A percentile compares a stretch with the other conserved stretches of the same genome.
Conservation (phyloP, 2,329 filamentous ascomycete species). For the Aspergillus chevalieri region DNA sequence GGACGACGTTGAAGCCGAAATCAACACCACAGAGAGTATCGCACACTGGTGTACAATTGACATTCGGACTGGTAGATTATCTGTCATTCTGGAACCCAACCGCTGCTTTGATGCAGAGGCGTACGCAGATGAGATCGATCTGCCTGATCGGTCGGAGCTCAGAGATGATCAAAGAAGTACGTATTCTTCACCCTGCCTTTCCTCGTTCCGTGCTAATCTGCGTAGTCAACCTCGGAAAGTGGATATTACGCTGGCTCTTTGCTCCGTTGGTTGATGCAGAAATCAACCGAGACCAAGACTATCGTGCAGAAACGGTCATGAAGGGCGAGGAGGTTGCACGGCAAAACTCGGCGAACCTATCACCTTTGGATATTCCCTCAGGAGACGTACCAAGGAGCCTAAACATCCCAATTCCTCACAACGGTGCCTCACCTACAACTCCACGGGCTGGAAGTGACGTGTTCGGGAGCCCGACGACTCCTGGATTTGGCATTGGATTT, state of each 20-base stretch:
- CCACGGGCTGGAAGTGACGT: slow-evolving; percentile 58
- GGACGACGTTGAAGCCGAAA: slow-evolving; percentile 79
- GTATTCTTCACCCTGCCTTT: slow-evolving; percentile 21
- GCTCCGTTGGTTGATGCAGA: slow-evolving; percentile 84
- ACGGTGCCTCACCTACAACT: slow-evolving; percentile 42
- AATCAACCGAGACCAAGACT: slow-evolving; percentile 69
- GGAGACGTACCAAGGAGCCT: slow-evolving; percentile 20
- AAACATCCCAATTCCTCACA: slow-evolving; percentile 22
- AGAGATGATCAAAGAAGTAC: slow-evolving; percentile 88
- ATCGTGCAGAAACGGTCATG: slow-evolving; percentile 64
- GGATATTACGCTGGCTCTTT: slow-evolving; percentile 90
- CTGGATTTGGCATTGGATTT: slow-evolving; percentile 70
- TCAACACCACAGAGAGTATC: slow-evolving; percentile 83
- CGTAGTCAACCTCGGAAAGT: slow-evolving; percentile 88
- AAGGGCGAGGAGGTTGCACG: slow-evolving; percentile 54
- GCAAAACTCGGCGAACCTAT: slow-evolving; percentile 52
- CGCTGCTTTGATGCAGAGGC: slow-evolving; percentile 97
- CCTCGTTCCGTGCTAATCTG: slow-evolving; percentile 3
- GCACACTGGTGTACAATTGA: slow-evolving; percentile 96
- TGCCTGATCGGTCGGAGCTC: slow-evolving; percentile 72
- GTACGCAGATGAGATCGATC: slow-evolving; percentile 81
- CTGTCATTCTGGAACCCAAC: slow-evolving; percentile 85
- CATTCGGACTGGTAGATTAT: slow-evolving; percentile 83
- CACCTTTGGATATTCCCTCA: slow-evolving; percentile 53
- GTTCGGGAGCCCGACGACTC: slow-evolving; percentile 59